Conservation (phyloP, 257 asterid species). For the Solanum pimpinellifolium region DNA sequence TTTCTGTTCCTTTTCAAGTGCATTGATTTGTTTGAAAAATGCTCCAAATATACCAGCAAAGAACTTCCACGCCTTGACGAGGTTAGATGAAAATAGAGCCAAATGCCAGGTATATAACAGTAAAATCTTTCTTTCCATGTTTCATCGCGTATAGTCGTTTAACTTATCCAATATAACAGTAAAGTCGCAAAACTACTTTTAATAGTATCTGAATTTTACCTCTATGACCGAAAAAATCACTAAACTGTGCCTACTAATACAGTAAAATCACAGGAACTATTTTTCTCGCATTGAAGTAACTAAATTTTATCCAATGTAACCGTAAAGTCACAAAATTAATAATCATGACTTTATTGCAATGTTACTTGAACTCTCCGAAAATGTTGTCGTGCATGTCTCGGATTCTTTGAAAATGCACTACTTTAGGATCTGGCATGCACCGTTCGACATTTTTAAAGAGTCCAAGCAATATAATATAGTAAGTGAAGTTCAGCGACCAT, state of each 20-base stretch:
- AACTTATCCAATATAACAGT: neutral
- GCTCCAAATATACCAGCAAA: slow-evolving; percentile 92
- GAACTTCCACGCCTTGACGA: slow-evolving; percentile 90
- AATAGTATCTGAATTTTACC: neutral
- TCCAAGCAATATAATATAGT: neutral
- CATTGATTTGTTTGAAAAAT: slow-evolving; percentile 93
- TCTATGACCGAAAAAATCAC: neutral
- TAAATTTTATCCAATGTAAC: neutral
- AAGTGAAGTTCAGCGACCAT: neutral
- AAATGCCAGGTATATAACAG: slow-evolving; percentile 75
- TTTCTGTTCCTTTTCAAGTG: slow-evolving; percentile 44
- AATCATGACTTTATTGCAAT: neutral
- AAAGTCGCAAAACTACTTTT: neutral
- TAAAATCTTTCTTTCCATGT: neutral
- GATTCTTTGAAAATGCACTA: neutral
- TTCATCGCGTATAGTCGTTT: neutral
- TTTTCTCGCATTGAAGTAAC: neutral
- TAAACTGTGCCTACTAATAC: neutral
- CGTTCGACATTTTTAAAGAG: neutral
- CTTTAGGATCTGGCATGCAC: neutral
- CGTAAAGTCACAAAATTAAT: too few relatives aligned
- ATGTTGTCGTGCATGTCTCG: neutral
- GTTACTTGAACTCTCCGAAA: neutral
- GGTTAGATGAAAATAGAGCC: slow-evolving; percentile 96
- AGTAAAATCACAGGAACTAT: neutral